phyloP scores from a whole-genome alignment of 2,329 filamentous ascomycete genomes.

The Xylaria sp. region DNA sequence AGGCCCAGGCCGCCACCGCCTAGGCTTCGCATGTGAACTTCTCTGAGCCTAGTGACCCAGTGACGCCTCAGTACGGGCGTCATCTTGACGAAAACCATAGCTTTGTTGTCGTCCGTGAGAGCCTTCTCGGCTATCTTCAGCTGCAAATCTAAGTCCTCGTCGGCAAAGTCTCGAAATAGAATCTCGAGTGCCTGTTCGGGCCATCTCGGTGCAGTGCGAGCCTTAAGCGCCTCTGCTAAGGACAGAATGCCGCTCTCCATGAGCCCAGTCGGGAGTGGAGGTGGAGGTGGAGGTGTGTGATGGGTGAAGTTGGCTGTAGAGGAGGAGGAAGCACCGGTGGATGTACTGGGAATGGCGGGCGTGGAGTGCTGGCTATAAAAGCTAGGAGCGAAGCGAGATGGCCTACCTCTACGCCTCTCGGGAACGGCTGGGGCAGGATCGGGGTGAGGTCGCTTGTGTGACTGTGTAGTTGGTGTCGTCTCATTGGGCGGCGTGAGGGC shows the following conservation, averaged over 20 bases:
- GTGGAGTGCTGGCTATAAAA: conserved; percentile 49
- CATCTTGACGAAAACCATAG: conserved; percentile 73
- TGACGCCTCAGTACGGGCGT: conserved; percentile 62
- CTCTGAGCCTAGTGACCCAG: conserved; percentile 66
- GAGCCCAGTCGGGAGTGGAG: conserved; percentile 40
- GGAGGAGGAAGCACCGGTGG: conserved; percentile 23
- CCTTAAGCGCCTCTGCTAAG: conserved; percentile 56
- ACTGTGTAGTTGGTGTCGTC: conserved; percentile 57
- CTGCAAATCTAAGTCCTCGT: conserved; percentile 68
- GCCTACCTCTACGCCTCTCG: conserved; percentile 50
- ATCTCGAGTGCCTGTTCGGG: conserved; percentile 69
- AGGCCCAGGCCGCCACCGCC: conserved; percentile 48
- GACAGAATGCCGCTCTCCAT: conserved; percentile 54
- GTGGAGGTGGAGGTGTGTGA: conserved; percentile 42
- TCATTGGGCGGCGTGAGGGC: conserved; percentile 69
- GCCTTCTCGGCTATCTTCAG: conserved; percentile 69
- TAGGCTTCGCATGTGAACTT: conserved; percentile 55
- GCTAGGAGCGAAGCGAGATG: conserved; percentile 50
- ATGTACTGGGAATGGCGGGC: conserved; percentile 29
- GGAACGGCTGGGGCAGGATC: conserved; percentile 39
- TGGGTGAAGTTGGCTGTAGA: conserved; percentile 22
- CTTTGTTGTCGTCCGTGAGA: conserved; percentile 68
- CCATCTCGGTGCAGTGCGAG: conserved; percentile 59
- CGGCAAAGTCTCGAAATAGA: conserved; percentile 68
- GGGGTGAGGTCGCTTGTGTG: conserved; percentile 46